Conservation (phyloP, 306 rosid species). For the Quercus glauca region DNA sequence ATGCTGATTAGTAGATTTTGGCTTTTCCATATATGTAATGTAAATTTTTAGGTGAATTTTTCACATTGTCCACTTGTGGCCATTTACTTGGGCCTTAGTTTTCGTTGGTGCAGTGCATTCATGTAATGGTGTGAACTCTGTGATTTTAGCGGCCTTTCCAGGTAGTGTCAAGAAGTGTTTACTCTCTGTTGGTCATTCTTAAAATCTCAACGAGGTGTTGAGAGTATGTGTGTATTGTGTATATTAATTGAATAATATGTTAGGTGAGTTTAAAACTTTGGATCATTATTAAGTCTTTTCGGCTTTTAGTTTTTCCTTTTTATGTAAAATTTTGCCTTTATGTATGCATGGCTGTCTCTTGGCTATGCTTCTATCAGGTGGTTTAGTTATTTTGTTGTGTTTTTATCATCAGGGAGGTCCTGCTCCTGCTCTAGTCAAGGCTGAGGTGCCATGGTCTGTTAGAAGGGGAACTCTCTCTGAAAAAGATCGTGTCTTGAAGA, state of each 20-base stretch:
- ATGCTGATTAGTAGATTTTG: too few relatives aligned
- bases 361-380: not conserved
- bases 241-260: not conserved
- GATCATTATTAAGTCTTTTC: not conserved
- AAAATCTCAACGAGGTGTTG: not conserved
- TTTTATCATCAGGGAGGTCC: slow-evolving; percentile 65
- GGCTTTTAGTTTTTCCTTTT: not conserved
- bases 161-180: not conserved
- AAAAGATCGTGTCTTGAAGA: slow-evolving; percentile 86
- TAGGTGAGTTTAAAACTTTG: not conserved
- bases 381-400: slow-evolving; percentile 5
- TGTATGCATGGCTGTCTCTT: not conserved
- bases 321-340: not conserved
- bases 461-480: slow-evolving; percentile 84
- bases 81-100: too few relatives aligned
- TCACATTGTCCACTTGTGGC: too few relatives aligned
- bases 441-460: slow-evolving; percentile 95
- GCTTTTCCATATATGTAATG: too few relatives aligned
- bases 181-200: not conserved
- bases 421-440: slow-evolving; percentile 71
- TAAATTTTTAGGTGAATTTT: too few relatives aligned
- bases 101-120: too few relatives aligned
- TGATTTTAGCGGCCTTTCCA: not conserved
- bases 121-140: too few relatives aligned
- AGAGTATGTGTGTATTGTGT: not conserved